Conservation (phyloP, 106 monocot species). For the Xerophyta viscosa region DNA sequence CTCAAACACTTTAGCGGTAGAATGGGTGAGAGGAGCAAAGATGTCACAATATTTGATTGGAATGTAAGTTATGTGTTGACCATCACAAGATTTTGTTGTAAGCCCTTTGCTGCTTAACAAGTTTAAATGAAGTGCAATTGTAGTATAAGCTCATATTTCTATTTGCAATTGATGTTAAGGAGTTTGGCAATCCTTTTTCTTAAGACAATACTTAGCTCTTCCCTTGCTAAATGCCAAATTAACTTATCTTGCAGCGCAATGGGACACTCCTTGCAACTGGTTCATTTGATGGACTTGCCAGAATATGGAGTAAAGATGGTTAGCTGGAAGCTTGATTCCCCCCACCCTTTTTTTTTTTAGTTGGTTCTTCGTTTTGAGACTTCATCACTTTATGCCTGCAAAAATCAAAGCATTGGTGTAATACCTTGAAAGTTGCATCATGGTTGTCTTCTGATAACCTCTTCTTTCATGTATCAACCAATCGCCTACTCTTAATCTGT, state of each 20-base stretch:
- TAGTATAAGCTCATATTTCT: neutral
- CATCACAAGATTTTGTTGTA: too few relatives aligned
- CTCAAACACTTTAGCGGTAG: constrained; percentile 95
- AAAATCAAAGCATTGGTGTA: too few relatives aligned
- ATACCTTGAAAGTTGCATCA: too few relatives aligned
- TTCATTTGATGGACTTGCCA: constrained; percentile 97
- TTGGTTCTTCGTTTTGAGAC: too few relatives aligned
- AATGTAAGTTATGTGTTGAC: constrained; percentile 54
- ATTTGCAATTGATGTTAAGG: neutral
- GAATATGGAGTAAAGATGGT: constrained; percentile 95
- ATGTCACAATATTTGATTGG: constrained; percentile 98
- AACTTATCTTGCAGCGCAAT: constrained; percentile 43
- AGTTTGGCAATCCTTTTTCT: neutral
- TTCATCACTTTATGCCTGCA: too few relatives aligned
- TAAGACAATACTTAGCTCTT: neutral
- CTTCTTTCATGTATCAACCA: too few relatives aligned
- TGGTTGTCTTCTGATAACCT: too few relatives aligned
- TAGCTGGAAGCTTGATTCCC: too few relatives aligned
- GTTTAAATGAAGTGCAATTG: neutral
- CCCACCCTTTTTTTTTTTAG: too few relatives aligned
- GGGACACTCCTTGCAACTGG: constrained; percentile 92
- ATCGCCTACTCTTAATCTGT: too few relatives aligned
- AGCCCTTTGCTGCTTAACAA: too few relatives aligned
- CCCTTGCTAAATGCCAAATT: neutral
- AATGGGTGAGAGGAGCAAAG: constrained; percentile 93